phyloP scores from a whole-genome alignment of 768 basidiomycete genomes.

The Auricularia cornea region DNA sequence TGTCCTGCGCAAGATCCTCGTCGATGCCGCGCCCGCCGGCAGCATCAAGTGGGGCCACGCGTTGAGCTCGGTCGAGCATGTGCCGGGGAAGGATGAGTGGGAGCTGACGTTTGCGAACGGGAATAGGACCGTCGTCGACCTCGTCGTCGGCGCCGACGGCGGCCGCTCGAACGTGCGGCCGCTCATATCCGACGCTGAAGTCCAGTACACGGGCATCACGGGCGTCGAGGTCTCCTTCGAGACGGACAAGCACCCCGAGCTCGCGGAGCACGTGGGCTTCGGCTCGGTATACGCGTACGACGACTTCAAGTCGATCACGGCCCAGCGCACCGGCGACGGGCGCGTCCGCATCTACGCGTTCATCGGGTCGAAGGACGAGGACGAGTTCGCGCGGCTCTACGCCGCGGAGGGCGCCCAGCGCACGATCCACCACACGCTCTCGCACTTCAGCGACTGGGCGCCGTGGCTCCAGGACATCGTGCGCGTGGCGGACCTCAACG shows the following conservation, averaged over 20 bases:
- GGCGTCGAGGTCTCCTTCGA: slow-evolving; percentile 14
- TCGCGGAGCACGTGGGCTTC: slow-evolving; percentile 5
- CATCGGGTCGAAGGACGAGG: background rate
- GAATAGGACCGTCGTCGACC: background rate
- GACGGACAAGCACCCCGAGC: slow-evolving; percentile 6
- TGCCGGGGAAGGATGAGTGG: background rate
- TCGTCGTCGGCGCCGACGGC: slow-evolving; percentile 21
- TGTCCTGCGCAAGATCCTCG: slow-evolving; percentile 8
- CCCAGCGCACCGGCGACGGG: slow-evolving; percentile 18
- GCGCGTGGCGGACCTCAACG: background rate
- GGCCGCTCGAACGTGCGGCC: slow-evolving; percentile 17
- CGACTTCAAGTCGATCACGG: slow-evolving; percentile 12
- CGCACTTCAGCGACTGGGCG: background rate
- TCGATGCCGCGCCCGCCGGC: slow-evolving; percentile 8
- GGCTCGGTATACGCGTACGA: slow-evolving; percentile 10
- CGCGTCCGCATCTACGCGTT: slow-evolving; percentile 12
- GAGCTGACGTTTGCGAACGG: background rate
- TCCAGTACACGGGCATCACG: slow-evolving; percentile 13
- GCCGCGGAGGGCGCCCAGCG: background rate
- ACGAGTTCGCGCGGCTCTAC: background rate
- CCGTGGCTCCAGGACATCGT: background rate
- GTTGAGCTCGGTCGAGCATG: background rate
- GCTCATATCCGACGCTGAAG: slow-evolving; percentile 11
- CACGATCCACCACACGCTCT: background rate
- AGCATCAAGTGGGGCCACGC: slow-evolving; percentile 8